A percentile compares a stretch with the other conserved stretches of the same genome.
These are phyloP conservation scores for Neonectria faginata DNA, from an alignment of 2,329 filamentous ascomycete species.

Conservation along the genomic window DNA sequence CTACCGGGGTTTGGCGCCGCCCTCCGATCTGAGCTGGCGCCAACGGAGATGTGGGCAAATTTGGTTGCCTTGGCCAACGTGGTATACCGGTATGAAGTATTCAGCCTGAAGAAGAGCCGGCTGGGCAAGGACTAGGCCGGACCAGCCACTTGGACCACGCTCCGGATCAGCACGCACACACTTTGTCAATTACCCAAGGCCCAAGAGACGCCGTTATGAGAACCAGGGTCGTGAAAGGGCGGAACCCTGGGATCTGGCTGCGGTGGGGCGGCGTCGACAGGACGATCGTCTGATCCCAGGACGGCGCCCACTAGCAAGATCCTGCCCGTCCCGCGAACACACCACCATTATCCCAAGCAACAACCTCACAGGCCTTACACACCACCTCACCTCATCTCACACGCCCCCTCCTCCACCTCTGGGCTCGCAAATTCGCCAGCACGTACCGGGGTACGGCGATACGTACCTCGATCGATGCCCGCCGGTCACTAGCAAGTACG, in stretches of 20 bases:
- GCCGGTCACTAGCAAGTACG: conserved; percentile 14
- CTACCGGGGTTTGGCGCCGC: conserved; percentile 33
- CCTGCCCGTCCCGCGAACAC: conserved; percentile 47
- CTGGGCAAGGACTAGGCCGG: conserved; percentile 21
- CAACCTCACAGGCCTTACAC: conserved; percentile 33
- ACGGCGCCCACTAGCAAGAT: conserved; percentile 44
- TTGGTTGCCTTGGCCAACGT: conserved; percentile 18
- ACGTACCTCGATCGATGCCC: conserved; percentile 17
- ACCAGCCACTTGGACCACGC: conserved; percentile 11
- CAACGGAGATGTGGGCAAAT: conserved; percentile 28
- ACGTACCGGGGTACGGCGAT: background rate
- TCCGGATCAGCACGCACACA: conserved; percentile 9
- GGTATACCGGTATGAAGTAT: background rate
- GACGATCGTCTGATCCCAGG: conserved; percentile 48
- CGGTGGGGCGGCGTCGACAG: conserved; percentile 43
- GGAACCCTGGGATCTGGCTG: conserved; percentile 48
- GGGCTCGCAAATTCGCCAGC: background rate
- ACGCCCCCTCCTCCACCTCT: conserved; percentile 29
- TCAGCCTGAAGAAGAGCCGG: conserved; percentile 35
- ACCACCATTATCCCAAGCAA: conserved; percentile 30
- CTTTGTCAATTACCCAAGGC: conserved; percentile 5
- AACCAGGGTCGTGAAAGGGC: conserved; percentile 40
- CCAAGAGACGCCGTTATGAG: conserved; percentile 21
- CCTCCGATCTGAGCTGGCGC: conserved; percentile 34
- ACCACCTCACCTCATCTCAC: conserved; percentile 4